Base-by-base conservation (phyloP, 257 asterid species). In the Solanum peruvianum region DNA sequence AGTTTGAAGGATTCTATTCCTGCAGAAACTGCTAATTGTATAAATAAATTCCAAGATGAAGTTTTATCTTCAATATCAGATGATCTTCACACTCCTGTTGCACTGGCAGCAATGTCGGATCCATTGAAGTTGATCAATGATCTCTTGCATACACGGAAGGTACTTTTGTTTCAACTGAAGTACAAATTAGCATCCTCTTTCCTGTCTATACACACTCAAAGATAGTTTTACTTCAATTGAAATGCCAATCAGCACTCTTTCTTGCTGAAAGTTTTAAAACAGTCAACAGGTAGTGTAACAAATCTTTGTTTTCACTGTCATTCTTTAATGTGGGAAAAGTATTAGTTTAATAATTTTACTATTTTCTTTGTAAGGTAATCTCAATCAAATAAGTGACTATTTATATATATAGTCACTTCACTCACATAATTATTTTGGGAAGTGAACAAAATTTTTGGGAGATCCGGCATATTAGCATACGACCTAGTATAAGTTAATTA, bases 81-180 rank as follows among this genome's bases (percentile, higher is more conserved):
- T 92, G 99, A 97, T 91, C 95, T 97, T 86, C 99, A 97, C 88
- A 90, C 98, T 80, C 88, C 94, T 62, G 97, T 94, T 71, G 98
- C 93, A 87, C 91, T 97, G 93, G 96, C 98, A 90, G 98, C 98
- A 84, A 92, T 97, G 91, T 93, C 99, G 7, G 99, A 96, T 23
- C 99, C 99, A 35, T 83, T 97, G 91, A 97, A 93, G 91, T 88
- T 86, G 87, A 95, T 97, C 88, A 97, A 97, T 88, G 99, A 97
- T 91, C 97, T 95, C 27, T 86, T 95, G 77, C 99, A 95, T 88
- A 95, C 99, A 77, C 95, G 93, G 37, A 95, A 97, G 97, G 99
- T 97, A 93, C 62, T 86, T 83, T 78, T 71, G 82, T 76, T 75
- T 89, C 83, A 44, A 69, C 45, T 60, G 66, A 29, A 85, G 56